Evolutionary conservation across 2,329 filamentous ascomycete species (phyloP), one percentile per base, ranked within the genome.

Genomic region (Macrophomina pseudophaseolina): DNA sequence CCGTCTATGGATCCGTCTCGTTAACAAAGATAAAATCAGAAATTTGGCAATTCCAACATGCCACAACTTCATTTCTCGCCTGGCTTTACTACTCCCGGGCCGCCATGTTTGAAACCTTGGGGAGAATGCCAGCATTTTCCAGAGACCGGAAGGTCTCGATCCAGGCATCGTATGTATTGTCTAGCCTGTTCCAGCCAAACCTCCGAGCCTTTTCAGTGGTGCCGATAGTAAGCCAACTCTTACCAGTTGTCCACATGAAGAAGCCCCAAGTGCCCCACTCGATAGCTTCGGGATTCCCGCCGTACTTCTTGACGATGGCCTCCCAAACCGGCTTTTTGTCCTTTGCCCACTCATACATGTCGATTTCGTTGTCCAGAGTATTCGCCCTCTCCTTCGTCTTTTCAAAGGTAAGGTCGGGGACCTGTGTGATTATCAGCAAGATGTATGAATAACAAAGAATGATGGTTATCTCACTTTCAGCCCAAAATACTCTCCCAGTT

Each of bases 181-280:
- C 60, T 4, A 64, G 32, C 3, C 60, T 33, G 16, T 7, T 18
- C 60, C 49, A 64, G 4, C 60, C 60, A 32, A 64, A 44, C 18
- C 30, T 64, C 12, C 60, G 33, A 7, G 60, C 60, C 38, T 64
- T 64, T 4, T 30, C 33, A 1, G 49, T 64, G 7, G 18, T 32
- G 6, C 60, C 49, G 38, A 64, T 64, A 2, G 60, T 64, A 8
- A 64, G 60, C 49, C 60, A 64, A 16, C 60, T 64, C 48, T 64
- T 64, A 1, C 60, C 60, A 0, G 48, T 64, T 30, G 48, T 23
- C 60, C 60, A 64, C 28, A 18, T 53, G 48, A 64, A 53, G 12
- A 64, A 64, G 12, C 60, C 60, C 60, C 49, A 64, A 48, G 46
- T 44, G 4, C 60, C 60, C 46, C 60, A 64, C 7, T 64, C 60